A percentile compares a stretch with the other conserved stretches of the same genome.
phyloP scores from a whole-genome alignment of 495 filamentous ascomycete species.

The Penicillium coprophilum region DNA sequence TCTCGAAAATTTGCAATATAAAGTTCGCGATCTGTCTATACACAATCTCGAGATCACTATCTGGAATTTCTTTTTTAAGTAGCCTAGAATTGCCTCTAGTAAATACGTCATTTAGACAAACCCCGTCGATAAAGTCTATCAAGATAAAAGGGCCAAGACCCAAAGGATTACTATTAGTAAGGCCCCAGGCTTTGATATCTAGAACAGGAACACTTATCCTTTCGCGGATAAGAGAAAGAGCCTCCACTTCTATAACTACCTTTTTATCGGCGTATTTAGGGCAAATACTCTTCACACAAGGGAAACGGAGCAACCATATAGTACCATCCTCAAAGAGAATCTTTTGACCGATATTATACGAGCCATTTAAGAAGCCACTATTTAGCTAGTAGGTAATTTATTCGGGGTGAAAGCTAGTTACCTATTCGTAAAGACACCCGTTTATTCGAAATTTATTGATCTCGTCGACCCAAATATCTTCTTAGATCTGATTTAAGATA shows the following conservation, averaged over 20 bases:
- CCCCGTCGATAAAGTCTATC: not conserved
- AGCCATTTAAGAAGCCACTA: conserved; percentile 16
- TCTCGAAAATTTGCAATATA: too few species aligned
- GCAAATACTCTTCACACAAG: conserved; percentile 35
- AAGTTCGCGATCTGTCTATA: too few species aligned
- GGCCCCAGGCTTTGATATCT: conserved; percentile 1
- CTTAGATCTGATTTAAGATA: not conserved
- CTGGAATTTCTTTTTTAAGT: too few species aligned
- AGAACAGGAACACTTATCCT: conserved; percentile 3
- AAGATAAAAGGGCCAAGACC: conserved; percentile 1
- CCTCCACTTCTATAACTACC: not conserved
- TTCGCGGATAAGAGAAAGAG: conserved; percentile 3
- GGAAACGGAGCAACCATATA: conserved; percentile 41
- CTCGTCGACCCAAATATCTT: conserved; percentile 25
- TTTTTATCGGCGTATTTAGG: conserved; percentile 25
- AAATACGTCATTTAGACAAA: not conserved
- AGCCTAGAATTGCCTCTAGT: conserved; percentile 2
- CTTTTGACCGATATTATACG: conserved; percentile 38
- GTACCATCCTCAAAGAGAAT: conserved; percentile 36
- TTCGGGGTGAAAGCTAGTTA: conserved; percentile 28
- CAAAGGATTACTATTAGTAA: not conserved
- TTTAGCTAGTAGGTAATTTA: conserved; percentile 28
- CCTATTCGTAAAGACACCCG: conserved; percentile 27
- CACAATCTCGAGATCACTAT: too few species aligned
- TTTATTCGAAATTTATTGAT: conserved; percentile 25